A percentile compares a stretch with the other conserved stretches of the same genome.
Conservation (phyloP, 345 rosid species). For the Trapa incisa region DNA sequence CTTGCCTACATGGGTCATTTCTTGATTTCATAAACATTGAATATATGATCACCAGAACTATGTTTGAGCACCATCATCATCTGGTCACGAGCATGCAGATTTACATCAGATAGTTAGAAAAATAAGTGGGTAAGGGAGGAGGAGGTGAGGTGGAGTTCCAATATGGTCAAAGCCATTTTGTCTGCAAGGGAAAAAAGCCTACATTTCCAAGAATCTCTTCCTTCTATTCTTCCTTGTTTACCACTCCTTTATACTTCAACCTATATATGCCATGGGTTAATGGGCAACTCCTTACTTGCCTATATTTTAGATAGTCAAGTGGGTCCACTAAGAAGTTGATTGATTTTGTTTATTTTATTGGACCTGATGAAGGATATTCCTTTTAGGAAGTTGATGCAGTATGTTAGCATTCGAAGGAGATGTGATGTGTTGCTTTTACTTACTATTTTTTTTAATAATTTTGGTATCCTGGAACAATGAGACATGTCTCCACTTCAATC, state of each 20-base stretch:
- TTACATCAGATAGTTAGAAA: no score
- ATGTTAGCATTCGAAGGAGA: no score
- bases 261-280: no score
- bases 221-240: background rate
- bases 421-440: background rate
- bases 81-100: no score
- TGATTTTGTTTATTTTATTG: no score
- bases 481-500: slow-evolving; percentile 1
- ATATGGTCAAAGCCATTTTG: background rate
- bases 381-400: no score
- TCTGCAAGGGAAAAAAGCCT: background rate
- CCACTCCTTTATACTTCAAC: background rate
- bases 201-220: slow-evolving; percentile 1
- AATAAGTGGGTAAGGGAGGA: background rate
- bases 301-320: no score
- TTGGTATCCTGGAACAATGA: background rate
- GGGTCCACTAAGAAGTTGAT: no score
- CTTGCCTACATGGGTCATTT: background rate
- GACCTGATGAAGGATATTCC: no score
- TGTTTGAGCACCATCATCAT: no score
- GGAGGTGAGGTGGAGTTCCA: background rate
- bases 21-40: background rate
- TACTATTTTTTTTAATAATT: background rate
- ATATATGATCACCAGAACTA: background rate
- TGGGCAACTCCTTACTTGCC: no score